A percentile compares a stretch with the other conserved stretches of the same genome.
Evolutionary conservation across 2,329 filamentous ascomycete genomes (phyloP).

Genomic region (Triangularia setosa): DNA sequence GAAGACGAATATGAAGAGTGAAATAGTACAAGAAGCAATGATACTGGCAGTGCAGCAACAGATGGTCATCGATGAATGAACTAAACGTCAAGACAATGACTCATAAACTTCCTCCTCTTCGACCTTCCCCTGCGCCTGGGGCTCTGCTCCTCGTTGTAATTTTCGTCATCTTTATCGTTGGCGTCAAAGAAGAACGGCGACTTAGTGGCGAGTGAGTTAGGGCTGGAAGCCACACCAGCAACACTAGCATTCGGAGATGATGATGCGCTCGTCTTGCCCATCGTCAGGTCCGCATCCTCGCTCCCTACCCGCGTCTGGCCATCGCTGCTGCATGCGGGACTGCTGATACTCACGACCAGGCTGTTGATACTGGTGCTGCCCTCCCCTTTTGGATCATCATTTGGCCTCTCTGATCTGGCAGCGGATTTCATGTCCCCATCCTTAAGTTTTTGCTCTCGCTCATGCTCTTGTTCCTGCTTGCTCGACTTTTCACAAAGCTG

Average conservation of each 20-base stretch:
- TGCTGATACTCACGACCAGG: background rate
- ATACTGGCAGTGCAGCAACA: background rate
- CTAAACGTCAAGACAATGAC: background rate
- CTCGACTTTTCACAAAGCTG: background rate
- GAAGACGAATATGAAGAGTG: background rate
- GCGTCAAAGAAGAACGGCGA: background rate
- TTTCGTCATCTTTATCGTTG: background rate
- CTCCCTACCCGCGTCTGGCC: background rate
- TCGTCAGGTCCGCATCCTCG: background rate
- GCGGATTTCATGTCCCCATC: too few relatives aligned
- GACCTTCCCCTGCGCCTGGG: background rate
- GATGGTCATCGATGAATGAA: background rate
- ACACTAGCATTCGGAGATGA: background rate
- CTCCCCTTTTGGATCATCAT: background rate
- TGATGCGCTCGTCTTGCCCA: background rate
- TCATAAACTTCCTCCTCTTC: background rate
- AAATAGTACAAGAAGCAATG: background rate
- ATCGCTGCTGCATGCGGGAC: background rate
- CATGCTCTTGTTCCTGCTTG: background rate
- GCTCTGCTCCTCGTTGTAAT: background rate
- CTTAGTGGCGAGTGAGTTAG: background rate
- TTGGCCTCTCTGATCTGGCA: background rate
- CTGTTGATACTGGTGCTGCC: background rate
- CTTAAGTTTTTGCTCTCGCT: background rate
- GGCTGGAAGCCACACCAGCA: background rate